Evolutionary conservation across 805 yeast species (phyloP).

Genomic region (Candida schatavii): DNA sequence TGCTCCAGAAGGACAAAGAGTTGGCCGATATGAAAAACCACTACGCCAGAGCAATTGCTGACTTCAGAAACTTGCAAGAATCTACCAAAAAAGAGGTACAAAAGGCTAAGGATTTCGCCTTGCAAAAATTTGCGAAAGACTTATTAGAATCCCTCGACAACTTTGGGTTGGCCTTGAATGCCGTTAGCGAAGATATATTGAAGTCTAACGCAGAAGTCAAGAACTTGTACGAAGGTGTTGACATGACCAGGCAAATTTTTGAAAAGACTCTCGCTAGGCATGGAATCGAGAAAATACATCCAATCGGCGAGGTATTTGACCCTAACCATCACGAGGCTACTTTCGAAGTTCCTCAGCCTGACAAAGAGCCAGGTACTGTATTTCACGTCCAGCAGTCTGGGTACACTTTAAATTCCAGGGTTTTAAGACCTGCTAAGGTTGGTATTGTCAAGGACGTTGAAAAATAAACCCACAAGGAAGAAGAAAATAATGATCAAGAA

Average conservation of each 20-base stretch:
- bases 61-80: slow-evolving; percentile 89
- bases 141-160: slow-evolving; percentile 86
- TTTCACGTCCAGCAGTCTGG: slow-evolving; percentile 93
- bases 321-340: slow-evolving; percentile 93
- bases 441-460: slow-evolving; percentile 72
- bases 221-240: slow-evolving; percentile 81
- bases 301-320: slow-evolving; percentile 81
- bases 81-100: slow-evolving; percentile 83
- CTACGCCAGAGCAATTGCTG: slow-evolving; percentile 81
- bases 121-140: slow-evolving; percentile 89
- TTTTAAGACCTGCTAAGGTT: slow-evolving; percentile 92
- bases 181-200: slow-evolving; percentile 63
- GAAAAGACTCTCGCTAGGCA: slow-evolving; percentile 79
- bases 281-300: slow-evolving; percentile 79
- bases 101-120: slow-evolving; percentile 85
- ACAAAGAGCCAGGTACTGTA: slow-evolving; percentile 87
- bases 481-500: not conserved
- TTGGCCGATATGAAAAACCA: slow-evolving; percentile 79
- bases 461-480: slow-evolving; percentile 3
- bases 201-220: slow-evolving; percentile 61
- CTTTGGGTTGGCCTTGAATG: slow-evolving; percentile 78
- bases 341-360: slow-evolving; percentile 82
- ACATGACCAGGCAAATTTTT: slow-evolving; percentile 83
- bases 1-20: slow-evolving; percentile 65
- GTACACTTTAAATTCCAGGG: slow-evolving; percentile 80